Conservation (phyloP, 176 grass and related monocot genomes). For the Aegilops umbellulata region DNA sequence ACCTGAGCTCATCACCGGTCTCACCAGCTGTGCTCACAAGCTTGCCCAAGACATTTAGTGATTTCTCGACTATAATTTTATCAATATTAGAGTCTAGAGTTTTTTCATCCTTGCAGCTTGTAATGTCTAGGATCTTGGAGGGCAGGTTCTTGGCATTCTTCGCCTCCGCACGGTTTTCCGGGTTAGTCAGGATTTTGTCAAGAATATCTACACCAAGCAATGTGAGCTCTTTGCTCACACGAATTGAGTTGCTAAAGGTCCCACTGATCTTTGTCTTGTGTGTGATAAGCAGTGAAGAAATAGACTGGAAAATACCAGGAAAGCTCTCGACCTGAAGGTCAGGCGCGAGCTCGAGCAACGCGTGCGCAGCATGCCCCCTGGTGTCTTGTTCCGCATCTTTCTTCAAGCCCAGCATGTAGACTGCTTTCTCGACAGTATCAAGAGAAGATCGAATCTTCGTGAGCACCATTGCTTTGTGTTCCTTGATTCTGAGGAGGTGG, state of each 20-base stretch:
- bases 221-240: neutral
- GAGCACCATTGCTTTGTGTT: neutral
- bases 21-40: neutral
- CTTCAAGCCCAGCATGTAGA: neutral
- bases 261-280: neutral
- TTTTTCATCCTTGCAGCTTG: neutral
- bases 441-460: neutral
- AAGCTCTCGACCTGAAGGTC: neutral
- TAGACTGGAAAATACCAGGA: neutral
- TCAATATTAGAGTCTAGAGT: neutral
- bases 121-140: neutral
- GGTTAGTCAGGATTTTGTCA: neutral
- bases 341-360: neutral
- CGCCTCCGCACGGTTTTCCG: neutral
- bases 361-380: neutral
- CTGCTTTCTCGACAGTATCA: neutral
- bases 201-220: neutral
- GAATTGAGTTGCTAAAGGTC: neutral
- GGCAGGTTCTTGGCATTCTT: neutral
- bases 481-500: neutral
- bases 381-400: neutral
- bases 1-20: neutral
- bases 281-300: neutral
- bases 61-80: neutral
- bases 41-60: neutral